These are phyloP conservation scores for Phialophora macrospora DNA, from an alignment of 2,329 filamentous ascomycete species.

Conservation along the genomic window DNA sequence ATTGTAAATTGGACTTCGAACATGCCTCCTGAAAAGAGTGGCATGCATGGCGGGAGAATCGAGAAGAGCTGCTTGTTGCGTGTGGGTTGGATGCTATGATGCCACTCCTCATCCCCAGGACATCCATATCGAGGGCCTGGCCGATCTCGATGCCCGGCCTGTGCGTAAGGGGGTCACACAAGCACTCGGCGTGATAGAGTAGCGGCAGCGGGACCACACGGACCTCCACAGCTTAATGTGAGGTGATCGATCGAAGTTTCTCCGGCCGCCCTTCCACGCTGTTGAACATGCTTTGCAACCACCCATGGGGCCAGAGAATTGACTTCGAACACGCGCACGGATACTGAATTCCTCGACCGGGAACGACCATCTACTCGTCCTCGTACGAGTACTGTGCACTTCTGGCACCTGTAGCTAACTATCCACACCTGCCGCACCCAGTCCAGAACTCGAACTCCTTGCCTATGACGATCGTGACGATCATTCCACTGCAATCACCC, in stretches of 20 bases:
- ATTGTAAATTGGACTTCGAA: slow-evolving; percentile 4
- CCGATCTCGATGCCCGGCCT: not conserved
- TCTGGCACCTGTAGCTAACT: not conserved
- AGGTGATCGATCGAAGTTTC: not conserved
- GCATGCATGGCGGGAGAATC: not conserved
- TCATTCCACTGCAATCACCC: not conserved
- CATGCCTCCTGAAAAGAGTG: slow-evolving; percentile 5
- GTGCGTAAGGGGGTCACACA: not conserved
- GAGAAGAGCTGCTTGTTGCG: not conserved
- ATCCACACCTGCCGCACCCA: not conserved
- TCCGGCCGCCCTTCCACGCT: not conserved
- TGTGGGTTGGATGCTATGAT: not conserved
- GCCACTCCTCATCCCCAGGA: not conserved
- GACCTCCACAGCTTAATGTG: not conserved
- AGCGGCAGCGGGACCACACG: not conserved
- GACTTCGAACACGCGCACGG: no score
- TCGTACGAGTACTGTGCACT: no score
- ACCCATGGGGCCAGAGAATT: not conserved
- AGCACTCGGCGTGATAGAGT: not conserved
- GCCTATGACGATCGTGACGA: not conserved
- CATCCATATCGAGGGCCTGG: not conserved
- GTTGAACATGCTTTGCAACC: not conserved
- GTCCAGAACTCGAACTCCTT: not conserved
- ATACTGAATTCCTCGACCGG: no score
- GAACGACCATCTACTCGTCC: no score